These are phyloP conservation scores for Naganishia albida DNA, from an alignment of 1,284 basidiomycete genomes.

Conservation along the genomic window DNA sequence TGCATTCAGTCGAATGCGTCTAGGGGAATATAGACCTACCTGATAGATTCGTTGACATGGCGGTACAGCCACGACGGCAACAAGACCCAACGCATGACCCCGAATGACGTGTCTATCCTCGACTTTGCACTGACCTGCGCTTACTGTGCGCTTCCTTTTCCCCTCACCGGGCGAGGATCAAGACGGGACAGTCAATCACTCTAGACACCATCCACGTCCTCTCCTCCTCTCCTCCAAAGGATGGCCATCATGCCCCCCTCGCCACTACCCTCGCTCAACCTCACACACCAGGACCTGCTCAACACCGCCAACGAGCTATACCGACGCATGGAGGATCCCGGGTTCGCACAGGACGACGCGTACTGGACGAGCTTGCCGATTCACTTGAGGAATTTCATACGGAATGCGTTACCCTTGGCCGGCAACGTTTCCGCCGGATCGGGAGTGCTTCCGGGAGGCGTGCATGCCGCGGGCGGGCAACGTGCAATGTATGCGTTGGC, in stretches of 20 bases:
- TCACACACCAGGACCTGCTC: slow-evolving; percentile 54
- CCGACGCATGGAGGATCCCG: slow-evolving; percentile 53
- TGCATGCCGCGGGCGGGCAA: slow-evolving; percentile 42
- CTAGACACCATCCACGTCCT: slow-evolving; percentile 6
- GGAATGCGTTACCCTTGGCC: slow-evolving; percentile 60
- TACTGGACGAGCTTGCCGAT: slow-evolving; percentile 63
- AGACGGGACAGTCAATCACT: not conserved
- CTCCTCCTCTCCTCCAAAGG: slow-evolving; percentile 2
- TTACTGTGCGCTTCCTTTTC: no score
- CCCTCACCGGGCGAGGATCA: no score
- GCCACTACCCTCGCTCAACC: slow-evolving; percentile 29
- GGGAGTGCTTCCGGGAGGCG: slow-evolving; percentile 40
- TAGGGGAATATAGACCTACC: no score
- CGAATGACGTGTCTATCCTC: no score
- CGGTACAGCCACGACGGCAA: no score
- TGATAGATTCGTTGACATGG: no score
- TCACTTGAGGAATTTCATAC: slow-evolving; percentile 61
- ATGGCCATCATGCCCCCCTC: not conserved
- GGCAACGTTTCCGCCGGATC: slow-evolving; percentile 35
- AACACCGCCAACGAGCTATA: slow-evolving; percentile 55
- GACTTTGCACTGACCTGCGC: no score
- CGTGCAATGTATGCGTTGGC: slow-evolving; percentile 66
- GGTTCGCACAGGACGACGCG: slow-evolving; percentile 58
- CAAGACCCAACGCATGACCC: no score
- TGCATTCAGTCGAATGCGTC: no score